A percentile compares a stretch with the other conserved stretches of the same genome.
phyloP scores from a whole-genome alignment of 768 basidiomycete species.

The Kwoniella sp. region DNA sequence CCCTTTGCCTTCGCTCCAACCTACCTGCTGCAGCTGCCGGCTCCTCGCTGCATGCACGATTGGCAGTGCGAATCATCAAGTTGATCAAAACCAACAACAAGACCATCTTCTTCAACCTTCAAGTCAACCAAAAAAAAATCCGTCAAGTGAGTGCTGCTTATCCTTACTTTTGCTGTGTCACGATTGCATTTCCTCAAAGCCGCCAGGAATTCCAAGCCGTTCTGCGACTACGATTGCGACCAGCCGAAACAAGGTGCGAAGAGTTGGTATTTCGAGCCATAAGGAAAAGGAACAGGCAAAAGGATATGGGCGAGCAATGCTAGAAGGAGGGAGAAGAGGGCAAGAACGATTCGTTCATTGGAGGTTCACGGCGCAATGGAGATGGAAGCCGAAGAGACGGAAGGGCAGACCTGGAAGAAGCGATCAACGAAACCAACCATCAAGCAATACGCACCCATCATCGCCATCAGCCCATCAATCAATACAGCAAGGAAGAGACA shows the following conservation, averaged over 20 bases:
- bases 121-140: slow-evolving; percentile 22
- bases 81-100: slow-evolving; percentile 1
- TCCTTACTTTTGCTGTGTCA: background rate
- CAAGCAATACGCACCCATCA: background rate
- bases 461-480: too few relatives aligned
- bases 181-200: background rate
- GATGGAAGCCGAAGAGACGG: background rate
- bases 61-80: background rate
- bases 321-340: too few relatives aligned
- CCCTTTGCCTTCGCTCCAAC: too few relatives aligned
- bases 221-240: background rate
- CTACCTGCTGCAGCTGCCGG: too few relatives aligned
- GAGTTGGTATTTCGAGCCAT: background rate
- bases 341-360: too few relatives aligned
- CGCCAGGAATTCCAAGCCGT: background rate
- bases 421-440: slow-evolving; percentile 5
- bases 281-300: background rate
- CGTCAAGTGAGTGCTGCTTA: slow-evolving; percentile 25
- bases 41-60: background rate
- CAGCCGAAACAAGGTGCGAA: background rate
- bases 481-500: slow-evolving; percentile 46
- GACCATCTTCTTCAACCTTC: slow-evolving; percentile 20
- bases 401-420: slow-evolving; percentile 5
- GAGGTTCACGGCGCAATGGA: background rate
- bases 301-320: too few relatives aligned